These are phyloP conservation scores for Rauvolfia tetraphylla DNA, from an alignment of 257 asterid species.

Conservation along the genomic window DNA sequence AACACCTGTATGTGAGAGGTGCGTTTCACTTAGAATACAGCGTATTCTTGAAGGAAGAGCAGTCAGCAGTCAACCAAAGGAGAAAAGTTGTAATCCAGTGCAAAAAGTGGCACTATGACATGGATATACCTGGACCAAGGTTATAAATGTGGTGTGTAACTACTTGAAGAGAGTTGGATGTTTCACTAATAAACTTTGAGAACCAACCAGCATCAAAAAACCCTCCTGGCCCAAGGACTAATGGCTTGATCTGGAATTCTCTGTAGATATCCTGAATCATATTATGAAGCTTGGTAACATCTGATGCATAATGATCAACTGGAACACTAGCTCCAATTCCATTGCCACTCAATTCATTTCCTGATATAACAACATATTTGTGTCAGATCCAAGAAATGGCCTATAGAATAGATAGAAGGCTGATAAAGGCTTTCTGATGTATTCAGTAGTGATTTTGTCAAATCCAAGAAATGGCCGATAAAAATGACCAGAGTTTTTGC, in stretches of 20 bases:
- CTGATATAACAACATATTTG: slow-evolving; percentile 28
- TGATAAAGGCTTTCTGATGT: background rate
- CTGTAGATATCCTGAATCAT: slow-evolving; percentile 51
- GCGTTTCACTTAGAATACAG: background rate
- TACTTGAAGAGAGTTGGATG: slow-evolving; percentile 55
- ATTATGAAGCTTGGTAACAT: slow-evolving; percentile 39
- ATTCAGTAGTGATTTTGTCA: background rate
- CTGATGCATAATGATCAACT: slow-evolving; percentile 65
- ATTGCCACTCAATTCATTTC: slow-evolving; percentile 79
- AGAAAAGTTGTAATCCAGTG: background rate
- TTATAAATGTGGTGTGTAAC: slow-evolving; percentile 86
- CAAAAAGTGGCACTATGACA: background rate
- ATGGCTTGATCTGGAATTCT: slow-evolving; percentile 42
- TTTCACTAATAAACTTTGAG: slow-evolving; percentile 32
- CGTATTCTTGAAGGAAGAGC: background rate
- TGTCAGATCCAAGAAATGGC: background rate
- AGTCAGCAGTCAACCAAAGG: background rate
- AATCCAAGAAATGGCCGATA: too few species aligned
- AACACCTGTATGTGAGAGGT: slow-evolving; percentile 34
- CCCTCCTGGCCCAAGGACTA: slow-evolving; percentile 83
- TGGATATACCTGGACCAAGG: slow-evolving; percentile 74
- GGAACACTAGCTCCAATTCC: slow-evolving; percentile 67
- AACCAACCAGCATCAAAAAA: slow-evolving; percentile 68
- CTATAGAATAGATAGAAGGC: background rate
- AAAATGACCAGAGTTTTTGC: too few species aligned